Evolutionary conservation across 768 basidiomycete species (phyloP), one percentile per base, ranked within the genome.

Genomic region (Leccinum ochraceum): DNA sequence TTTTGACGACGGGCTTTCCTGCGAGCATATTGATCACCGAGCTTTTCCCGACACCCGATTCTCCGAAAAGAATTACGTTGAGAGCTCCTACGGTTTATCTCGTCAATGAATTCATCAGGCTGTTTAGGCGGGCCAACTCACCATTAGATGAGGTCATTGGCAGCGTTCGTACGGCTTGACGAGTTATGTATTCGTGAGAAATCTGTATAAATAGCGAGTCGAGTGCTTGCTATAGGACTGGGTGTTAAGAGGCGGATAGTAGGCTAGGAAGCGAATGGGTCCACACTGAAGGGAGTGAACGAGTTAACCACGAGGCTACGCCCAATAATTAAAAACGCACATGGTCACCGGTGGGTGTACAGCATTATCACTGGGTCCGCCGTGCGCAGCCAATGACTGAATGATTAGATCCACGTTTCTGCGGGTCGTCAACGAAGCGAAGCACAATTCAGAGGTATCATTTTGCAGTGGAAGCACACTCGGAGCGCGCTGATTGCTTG

Each of bases 11-110:
- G 1, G 67, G 58, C 2, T 58, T 16, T 30, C 70, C 73, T 26
- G 69, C 68, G n/a, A 81, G 61, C 67, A 81, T 72, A 66, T 81
- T 81, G 60, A 81, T 69, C 46, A 80, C 69, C 17, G 78, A 79
- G 56, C 81, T 81, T 59, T 81, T 81, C 14, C 77, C 76, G 55
- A 75, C 72, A 2, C 72, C 72, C 2, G 65, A 66, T 59, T 73
- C 72, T 24, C 72, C 72, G 32, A 73, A 73, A 51, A 73, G 66
- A n/a, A 73, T 65, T 24, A 73, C 53, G 16, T 75, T 73, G 63
- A 73, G 59, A 34, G 63, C 53, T 53, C 48, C 55, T 57, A 28
- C 2, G 11, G 13, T 36, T 50, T 52, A 52, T 56, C 24, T 50
- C 20, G 36, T 61, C 28, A 20, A 58, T 44, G 54, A 54, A 59